Percentiles rank a stretch among this genome's conserved stretches.
Conservation (phyloP, 139 green algal genomes). For the Micractinium sp. region DNA sequence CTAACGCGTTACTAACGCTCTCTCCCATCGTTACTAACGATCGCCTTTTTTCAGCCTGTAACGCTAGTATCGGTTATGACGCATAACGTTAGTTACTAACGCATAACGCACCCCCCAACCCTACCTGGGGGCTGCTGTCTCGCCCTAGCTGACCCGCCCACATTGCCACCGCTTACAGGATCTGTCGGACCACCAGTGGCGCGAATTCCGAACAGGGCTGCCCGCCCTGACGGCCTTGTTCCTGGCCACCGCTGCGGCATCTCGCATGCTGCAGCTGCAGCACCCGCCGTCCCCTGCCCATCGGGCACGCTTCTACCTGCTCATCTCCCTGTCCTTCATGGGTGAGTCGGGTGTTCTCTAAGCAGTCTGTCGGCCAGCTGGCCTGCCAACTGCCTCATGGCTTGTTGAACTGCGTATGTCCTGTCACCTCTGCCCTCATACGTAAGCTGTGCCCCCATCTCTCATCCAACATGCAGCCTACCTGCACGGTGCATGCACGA, state of each 20-base stretch:
- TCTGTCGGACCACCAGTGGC: conserved; percentile 86
- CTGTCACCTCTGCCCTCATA: neutral
- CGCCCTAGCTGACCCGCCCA: too few relatives aligned
- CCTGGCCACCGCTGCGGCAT: conserved; percentile 45
- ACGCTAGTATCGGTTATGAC: too few relatives aligned
- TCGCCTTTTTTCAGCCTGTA: neutral
- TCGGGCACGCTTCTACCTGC: neutral
- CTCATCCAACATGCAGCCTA: conserved; percentile 33
- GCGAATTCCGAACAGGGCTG: conserved; percentile 65
- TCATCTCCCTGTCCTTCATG: conserved; percentile 36
- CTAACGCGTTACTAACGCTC: neutral
- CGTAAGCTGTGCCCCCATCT: neutral
- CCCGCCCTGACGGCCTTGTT: conserved; percentile 46
- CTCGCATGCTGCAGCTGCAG: conserved; percentile 31
- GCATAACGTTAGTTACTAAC: too few relatives aligned
- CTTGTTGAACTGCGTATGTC: neutral
- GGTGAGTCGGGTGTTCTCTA: neutral
- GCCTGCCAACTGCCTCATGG: neutral
- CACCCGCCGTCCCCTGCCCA: too few relatives aligned
- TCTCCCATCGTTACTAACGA: neutral
- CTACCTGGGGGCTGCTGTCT: too few relatives aligned
- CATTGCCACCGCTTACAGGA: conserved; percentile 46
- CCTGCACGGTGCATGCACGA: conserved; percentile 58
- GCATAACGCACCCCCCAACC: too few relatives aligned
- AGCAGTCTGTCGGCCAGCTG: neutral